Evolutionary conservation across 495 filamentous ascomycete genomes (phyloP), one percentile per base, ranked within the genome.

Genomic region (Sporormia fimetaria): DNA sequence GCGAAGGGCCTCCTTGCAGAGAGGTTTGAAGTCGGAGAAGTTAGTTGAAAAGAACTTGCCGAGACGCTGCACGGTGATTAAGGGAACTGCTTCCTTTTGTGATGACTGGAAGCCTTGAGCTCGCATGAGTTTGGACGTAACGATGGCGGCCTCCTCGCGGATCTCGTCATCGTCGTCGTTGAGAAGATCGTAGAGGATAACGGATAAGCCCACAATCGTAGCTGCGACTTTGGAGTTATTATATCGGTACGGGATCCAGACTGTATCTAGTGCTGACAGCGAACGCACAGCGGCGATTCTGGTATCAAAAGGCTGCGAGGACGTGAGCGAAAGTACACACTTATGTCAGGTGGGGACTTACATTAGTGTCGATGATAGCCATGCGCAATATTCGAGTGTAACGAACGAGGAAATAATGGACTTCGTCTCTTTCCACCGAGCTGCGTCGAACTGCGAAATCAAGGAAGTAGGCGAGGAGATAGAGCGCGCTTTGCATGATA

Each of bases 81-180:
- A 37, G 4, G 73, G 64, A 9, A 66, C 60, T 4, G 67, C 44
- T 5, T 55, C 48, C 9, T 24, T 16, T 2, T 15, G 40, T 17
- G 7, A 11, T 3, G 27, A 17, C 16, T 1, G 4, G 8, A 12
- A 32, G n/a, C 22, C 14, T n/a, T 43, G 33, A 1, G 27, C 18
- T 6, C 55, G 51, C 0, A 73, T 33, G 3, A 78, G 42, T 16
- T 33, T 27, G 9, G 61, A 54, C 0, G 68, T 63, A 3, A 65
- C 61, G 2, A 25, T 21, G 3, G 87, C 76, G 6, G 75, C 80
- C 0, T 73, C 55, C 9, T 78, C 72, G 3, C 88, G 71, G 26
- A 94, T 67, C 27, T 94, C 88, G 30, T 92, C 83, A 50, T 95
- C 90, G 51, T 98, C 90, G 58, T 95, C 90, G 44, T 81, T 79